phyloP scores from a whole-genome alignment of 139 green algal genomes.

The Picochlorum sp. region DNA sequence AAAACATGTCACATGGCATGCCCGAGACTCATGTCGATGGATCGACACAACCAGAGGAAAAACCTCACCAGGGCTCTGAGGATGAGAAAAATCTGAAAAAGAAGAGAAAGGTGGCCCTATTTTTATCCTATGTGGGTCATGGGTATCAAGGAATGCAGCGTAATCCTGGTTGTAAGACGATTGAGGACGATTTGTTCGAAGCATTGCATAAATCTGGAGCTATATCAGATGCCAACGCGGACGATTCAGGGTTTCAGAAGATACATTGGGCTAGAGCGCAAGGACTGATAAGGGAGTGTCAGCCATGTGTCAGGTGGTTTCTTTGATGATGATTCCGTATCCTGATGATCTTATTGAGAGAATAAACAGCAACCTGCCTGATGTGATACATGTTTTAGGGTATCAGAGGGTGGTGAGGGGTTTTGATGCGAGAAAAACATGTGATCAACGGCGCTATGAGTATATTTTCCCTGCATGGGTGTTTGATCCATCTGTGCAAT shows the following conservation, averaged over 20 bases:
- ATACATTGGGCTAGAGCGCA: constrained; percentile 75
- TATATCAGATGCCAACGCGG: constrained; percentile 62
- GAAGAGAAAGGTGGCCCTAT: constrained; percentile 74
- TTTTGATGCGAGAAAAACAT: constrained; percentile 82
- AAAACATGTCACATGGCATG: background rate
- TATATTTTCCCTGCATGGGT: constrained; percentile 88
- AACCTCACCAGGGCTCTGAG: background rate
- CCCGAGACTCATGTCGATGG: background rate
- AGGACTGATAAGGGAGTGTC: constrained; percentile 97
- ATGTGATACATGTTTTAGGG: constrained; percentile 64
- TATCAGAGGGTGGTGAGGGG: constrained; percentile 69
- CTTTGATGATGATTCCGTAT: constrained; percentile 41
- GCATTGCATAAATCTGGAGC: constrained; percentile 61
- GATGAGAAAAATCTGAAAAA: constrained; percentile 20
- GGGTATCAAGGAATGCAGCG: constrained; percentile 88
- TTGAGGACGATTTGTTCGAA: constrained; percentile 73
- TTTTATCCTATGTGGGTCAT: constrained; percentile 65
- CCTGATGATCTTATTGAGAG: constrained; percentile 37
- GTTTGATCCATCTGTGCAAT: constrained; percentile 52
- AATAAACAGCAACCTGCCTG: constrained; percentile 76
- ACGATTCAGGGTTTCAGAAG: constrained; percentile 48
- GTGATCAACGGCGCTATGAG: constrained; percentile 79
- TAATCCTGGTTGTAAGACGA: constrained; percentile 71
- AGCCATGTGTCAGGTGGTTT: constrained; percentile 69
- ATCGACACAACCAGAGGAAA: background rate